Conservation (phyloP, 139 green algal species). For the Chlamydomonas incerta region DNA sequence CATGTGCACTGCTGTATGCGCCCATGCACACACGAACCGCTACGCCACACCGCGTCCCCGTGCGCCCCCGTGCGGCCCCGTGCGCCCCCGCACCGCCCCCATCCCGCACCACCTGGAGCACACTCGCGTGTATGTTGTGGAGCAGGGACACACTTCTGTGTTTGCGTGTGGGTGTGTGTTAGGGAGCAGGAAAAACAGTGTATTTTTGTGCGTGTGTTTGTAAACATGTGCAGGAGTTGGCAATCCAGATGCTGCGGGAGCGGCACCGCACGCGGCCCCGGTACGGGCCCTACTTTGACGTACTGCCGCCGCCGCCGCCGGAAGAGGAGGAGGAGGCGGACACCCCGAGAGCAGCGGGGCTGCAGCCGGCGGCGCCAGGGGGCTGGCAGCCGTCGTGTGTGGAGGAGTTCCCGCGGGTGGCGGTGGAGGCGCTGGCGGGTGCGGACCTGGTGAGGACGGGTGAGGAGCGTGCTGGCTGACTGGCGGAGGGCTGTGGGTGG, state of each 20-base stretch:
- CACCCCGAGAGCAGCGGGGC: background rate
- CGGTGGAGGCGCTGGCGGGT: conserved; percentile 16
- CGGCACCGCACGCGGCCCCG: background rate
- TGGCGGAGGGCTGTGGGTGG: no score
- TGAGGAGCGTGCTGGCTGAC: no score
- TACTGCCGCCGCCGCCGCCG: conserved; percentile 14
- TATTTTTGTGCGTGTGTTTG: background rate
- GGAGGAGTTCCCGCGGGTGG: background rate
- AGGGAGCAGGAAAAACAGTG: no score
- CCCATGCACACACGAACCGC: no score
- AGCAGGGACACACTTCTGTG: no score
- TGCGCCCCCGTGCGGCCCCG: no score
- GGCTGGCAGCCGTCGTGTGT: conserved; percentile 4
- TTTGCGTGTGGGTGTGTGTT: background rate
- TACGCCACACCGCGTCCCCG: no score
- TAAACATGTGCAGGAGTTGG: background rate
- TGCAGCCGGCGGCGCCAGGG: background rate
- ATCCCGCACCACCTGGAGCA: no score
- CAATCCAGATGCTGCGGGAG: conserved; percentile 19
- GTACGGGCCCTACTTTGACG: conserved; percentile 19
- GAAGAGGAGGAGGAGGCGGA: background rate
- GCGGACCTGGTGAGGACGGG: background rate
- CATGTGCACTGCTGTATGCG: no score
- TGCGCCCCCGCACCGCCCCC: no score
- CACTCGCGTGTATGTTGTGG: no score